A percentile compares a stretch with the other conserved stretches of the same genome.
Evolutionary conservation across 306 rosid genomes (phyloP).

Genomic region (Vachellia collinsii): DNA sequence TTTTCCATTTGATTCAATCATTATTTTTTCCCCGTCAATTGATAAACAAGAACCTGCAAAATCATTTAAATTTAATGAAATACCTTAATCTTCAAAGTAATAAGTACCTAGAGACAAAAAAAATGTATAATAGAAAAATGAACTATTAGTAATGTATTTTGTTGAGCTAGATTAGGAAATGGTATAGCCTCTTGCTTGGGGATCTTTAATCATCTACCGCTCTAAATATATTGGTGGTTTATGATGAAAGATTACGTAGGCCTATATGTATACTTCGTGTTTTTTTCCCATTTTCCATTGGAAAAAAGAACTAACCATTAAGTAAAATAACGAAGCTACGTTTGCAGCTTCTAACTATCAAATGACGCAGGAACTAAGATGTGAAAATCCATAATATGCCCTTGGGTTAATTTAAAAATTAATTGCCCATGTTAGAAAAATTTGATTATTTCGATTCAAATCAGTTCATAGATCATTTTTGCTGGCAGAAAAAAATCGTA

Average conservation of each 20-base stretch:
- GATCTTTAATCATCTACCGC: background rate
- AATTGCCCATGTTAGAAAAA: too few relatives aligned
- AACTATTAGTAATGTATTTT: too few relatives aligned
- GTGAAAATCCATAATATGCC: background rate
- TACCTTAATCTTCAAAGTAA: background rate
- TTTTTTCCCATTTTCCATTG: background rate
- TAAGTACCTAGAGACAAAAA: too few relatives aligned
- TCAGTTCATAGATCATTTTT: too few relatives aligned
- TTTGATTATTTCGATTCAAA: too few relatives aligned
- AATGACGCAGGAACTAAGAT: background rate
- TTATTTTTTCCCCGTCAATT: too few relatives aligned
- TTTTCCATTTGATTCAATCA: background rate
- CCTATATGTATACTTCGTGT: too few relatives aligned
- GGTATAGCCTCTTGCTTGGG: background rate
- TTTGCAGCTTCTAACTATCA: background rate
- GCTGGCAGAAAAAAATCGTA: too few relatives aligned
- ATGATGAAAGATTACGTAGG: background rate
- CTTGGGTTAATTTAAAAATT: too few relatives aligned
- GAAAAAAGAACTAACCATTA: background rate
- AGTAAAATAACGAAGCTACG: too few relatives aligned
- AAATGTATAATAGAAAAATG: background rate
- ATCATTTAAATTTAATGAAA: too few relatives aligned
- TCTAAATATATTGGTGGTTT: background rate
- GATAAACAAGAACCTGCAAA: background rate
- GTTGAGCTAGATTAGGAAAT: background rate